phyloP scores from a whole-genome alignment of 2,329 filamentous ascomycete genomes.

The Aspergillus vadensis region DNA sequence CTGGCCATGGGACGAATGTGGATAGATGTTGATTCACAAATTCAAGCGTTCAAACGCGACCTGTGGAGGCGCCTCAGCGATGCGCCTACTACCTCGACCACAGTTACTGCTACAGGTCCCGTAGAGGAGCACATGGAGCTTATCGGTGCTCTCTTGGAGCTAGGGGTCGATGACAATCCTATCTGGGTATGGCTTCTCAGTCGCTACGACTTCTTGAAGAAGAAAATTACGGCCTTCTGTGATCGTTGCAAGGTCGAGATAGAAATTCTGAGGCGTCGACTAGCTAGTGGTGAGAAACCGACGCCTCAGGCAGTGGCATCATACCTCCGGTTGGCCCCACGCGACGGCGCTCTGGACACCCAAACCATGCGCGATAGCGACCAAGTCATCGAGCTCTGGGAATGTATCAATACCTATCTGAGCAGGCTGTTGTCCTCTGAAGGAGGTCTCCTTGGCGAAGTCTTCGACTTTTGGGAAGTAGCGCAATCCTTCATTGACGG shows the following conservation, averaged over 20 bases:
- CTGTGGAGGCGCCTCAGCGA: constrained; percentile 80
- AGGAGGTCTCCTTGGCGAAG: constrained; percentile 81
- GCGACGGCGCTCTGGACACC: constrained; percentile 65
- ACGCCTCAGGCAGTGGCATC: constrained; percentile 68
- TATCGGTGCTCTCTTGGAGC: constrained; percentile 83
- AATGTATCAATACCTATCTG: constrained; percentile 77
- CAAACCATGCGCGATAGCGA: constrained; percentile 71
- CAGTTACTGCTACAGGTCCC: constrained; percentile 53
- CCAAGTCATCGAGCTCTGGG: constrained; percentile 88
- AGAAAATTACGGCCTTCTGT: constrained; percentile 75
- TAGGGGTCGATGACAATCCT: constrained; percentile 93
- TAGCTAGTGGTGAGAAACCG: constrained; percentile 74
- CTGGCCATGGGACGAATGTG: constrained; percentile 91
- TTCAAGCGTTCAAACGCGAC: constrained; percentile 83
- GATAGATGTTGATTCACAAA: constrained; percentile 86
- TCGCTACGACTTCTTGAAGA: constrained; percentile 84
- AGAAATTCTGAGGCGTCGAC: constrained; percentile 79
- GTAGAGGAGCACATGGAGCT: constrained; percentile 88
- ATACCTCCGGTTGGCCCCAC: constrained; percentile 73
- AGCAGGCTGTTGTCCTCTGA: constrained; percentile 70
- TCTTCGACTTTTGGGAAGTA: constrained; percentile 92
- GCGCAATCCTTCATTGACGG: constrained; percentile 88
- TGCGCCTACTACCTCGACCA: constrained; percentile 60
- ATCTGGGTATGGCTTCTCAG: constrained; percentile 96
- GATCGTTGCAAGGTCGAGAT: constrained; percentile 91